Evolutionary conservation across 2,329 filamentous ascomycete species (phyloP).

Genomic region (Penicillium brevicompactum): DNA sequence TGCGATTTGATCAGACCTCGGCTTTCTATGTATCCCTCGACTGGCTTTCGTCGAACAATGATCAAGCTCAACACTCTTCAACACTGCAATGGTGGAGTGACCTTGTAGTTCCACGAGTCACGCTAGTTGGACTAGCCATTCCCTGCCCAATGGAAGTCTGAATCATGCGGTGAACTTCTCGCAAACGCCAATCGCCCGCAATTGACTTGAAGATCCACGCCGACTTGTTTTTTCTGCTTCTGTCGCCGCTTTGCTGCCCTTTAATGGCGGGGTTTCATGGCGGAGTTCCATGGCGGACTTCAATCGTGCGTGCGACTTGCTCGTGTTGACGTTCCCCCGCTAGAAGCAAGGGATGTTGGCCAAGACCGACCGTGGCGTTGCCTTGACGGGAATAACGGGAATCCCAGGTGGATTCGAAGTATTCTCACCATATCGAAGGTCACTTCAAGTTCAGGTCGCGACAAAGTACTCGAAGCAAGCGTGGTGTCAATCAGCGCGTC

Average conservation of each 20-base stretch:
- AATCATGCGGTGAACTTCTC: background rate
- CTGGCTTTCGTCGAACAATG: no score
- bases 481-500: background rate
- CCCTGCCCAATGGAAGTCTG: background rate
- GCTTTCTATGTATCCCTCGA: no score
- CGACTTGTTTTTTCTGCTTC: background rate
- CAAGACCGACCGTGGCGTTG: background rate
- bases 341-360: constrained; percentile 1
- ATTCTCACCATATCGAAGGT: background rate
- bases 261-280: background rate
- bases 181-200: background rate
- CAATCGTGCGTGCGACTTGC: background rate
- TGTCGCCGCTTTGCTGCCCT: background rate
- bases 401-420: background rate
- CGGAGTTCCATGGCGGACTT: no score
- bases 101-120: background rate
- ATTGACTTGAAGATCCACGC: background rate
- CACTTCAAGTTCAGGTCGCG: background rate
- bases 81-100: background rate
- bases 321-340: background rate
- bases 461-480: background rate
- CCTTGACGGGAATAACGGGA: background rate
- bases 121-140: background rate
- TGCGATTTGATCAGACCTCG: background rate
- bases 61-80: no score